Conservation (phyloP, 306 rosid species). For the Begonia peltatifolia region DNA sequence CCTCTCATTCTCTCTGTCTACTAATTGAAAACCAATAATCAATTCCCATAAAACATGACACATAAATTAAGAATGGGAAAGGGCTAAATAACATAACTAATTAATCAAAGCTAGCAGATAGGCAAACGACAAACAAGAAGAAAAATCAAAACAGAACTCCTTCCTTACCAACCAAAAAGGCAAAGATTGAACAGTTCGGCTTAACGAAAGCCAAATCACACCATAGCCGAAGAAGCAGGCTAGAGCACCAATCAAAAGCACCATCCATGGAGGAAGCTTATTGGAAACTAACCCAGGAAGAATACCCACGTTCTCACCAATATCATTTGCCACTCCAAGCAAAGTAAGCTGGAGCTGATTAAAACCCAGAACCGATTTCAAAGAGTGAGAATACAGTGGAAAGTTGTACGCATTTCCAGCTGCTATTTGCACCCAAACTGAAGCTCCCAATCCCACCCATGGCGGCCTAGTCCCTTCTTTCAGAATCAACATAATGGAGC, state of each 20-base stretch:
- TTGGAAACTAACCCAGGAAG: constrained; percentile 63
- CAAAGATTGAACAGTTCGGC: constrained; percentile 21
- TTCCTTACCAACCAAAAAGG: constrained; percentile 50
- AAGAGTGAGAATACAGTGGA: constrained; percentile 56
- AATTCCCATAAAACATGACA: background rate
- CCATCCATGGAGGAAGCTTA: constrained; percentile 63
- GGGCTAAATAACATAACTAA: background rate
- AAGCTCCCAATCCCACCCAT: constrained; percentile 80
- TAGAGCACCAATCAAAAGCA: constrained; percentile 40
- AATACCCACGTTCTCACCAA: constrained; percentile 72
- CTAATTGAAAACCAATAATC: background rate
- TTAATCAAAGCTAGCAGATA: background rate
- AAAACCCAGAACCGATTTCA: constrained; percentile 58
- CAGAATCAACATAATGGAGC: constrained; percentile 22
- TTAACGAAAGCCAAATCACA: constrained; percentile 41
- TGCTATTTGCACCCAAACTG: constrained; percentile 60
- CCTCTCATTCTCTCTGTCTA: too few species aligned
- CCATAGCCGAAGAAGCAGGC: constrained; percentile 57
- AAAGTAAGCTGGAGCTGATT: constrained; percentile 53
- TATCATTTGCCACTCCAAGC: constrained; percentile 69
- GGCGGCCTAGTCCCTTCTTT: constrained; percentile 68
- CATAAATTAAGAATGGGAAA: background rate
- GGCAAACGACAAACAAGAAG: background rate
- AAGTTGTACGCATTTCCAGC: constrained; percentile 45
- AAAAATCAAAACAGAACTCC: background rate